These are phyloP conservation scores for Carex sylvatica DNA, from an alignment of 202 grass and related monocot species.

Conservation along the genomic window DNA sequence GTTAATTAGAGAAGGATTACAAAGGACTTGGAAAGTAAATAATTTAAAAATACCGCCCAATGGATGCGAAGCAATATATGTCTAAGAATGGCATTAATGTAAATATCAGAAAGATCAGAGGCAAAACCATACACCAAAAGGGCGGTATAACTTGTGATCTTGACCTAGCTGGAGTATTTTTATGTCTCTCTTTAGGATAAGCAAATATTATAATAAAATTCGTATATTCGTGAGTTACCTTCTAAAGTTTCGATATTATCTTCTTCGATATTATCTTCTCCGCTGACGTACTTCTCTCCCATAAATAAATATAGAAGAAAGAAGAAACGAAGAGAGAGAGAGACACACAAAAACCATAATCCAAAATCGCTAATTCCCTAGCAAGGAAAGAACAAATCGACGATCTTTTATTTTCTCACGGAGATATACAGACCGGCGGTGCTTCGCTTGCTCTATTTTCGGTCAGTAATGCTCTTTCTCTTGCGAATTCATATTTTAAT, in stretches of 20 bases:
- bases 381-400: not conserved
- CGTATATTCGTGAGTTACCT: not conserved
- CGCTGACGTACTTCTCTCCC: conserved; percentile 16
- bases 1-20: not conserved
- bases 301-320: conserved; percentile 1
- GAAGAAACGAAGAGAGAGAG: conserved; percentile 19
- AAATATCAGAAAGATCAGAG: not conserved
- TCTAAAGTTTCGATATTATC: conserved; percentile 31
- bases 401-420: not conserved
- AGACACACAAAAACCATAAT: not conserved
- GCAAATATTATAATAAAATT: conserved; percentile 9
- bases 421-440: conserved; percentile 14
- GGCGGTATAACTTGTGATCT: conserved; percentile 24
- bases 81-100: conserved; percentile 12
- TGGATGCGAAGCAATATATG: not conserved
- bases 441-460: conserved; percentile 10
- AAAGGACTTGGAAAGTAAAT: conserved; percentile 1
- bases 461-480: conserved; percentile 24
- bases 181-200: not conserved
- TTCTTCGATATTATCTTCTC: conserved; percentile 31
- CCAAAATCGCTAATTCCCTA: not conserved
- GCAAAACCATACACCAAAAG: not conserved
- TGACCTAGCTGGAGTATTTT: conserved; percentile 28
- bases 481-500: not conserved
- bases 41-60: not conserved